Base-by-base conservation (phyloP, 2,329 filamentous ascomycete species). In the Chlorencoelia australis region DNA sequence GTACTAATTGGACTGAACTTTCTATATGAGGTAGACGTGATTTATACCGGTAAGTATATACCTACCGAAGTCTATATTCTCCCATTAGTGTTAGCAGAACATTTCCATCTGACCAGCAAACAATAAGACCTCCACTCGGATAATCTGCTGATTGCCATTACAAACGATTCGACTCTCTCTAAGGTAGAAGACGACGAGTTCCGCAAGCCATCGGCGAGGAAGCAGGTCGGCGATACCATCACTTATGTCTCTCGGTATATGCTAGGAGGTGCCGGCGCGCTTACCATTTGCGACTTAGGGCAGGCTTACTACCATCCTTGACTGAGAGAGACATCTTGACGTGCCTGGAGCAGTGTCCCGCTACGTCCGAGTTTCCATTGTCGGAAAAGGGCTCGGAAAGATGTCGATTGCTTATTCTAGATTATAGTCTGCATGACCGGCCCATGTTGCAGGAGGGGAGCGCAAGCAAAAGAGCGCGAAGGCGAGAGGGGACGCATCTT, bases 111-210 rank as follows among this genome's bases (percentile, higher is more conserved):
- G 21, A 38, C 34, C 25, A 27, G 16, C 11, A 29, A 39, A 33
- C 14, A 35, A 26, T 30, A 27, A 43, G 41, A 41, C 28, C 41
- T 40, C 17, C 33, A 43, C 27, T 40, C 41, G 21, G 41, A 43
- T 21, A 43, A 43, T 36, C 17, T 43, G 27, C 37, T 43, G 31
- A 38, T 43, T 38, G 30, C 37, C 36, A 28, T 35, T 25, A 36
- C 31, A 30, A 13, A 43, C 31, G 38, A 45, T 35, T 45, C 33
- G 15, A 29, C 40, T n/a, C 33, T 45, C 17, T 31, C 36, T 13
- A 35, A 37, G 33, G 30, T 42, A 35, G 42, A 42, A 38, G 40
- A 45, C 6, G 40, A 37, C 33, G 42, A 45, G 21, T 33, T 44
- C n/a, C 33, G 29, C 9, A 40, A 3, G 7, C 39, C 39, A 31